Base-by-base conservation (phyloP, 495 filamentous ascomycete species). In the Tetracladium setigerum region DNA sequence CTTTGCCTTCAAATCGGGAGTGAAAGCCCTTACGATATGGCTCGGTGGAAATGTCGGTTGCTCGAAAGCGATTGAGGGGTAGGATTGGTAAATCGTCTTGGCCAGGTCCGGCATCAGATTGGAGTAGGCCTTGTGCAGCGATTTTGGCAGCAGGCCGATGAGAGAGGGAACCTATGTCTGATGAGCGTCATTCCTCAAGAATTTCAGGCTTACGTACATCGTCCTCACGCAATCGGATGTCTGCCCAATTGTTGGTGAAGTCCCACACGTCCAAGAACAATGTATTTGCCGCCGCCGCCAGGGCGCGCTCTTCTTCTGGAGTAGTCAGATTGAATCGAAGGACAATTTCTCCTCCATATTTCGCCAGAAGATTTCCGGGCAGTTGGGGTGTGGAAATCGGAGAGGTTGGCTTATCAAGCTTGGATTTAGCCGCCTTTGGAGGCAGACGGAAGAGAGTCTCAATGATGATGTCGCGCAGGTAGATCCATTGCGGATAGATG, bases 221-320 rank as follows among this genome's bases (percentile, higher is more conserved):
- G 54, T 84, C 82, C 60, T 87, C 77, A 30, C 83, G 69, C 22
- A 97, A 61, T 30, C 89, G 73, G 27, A 97, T 83, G 64, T 98
- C 92, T n/a, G 90, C 87, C 70, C 81, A 91, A 35, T 87, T 72
- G 6, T 82, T 70, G 3, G 82, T 87, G 42, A 86, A 88, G 14
- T 83, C 82, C 92, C 92, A 98, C 3, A 95, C 79, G 62, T 98
- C 92, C 7, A 97, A 65, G 51, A 89, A 79, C 27, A 96, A 74
- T 33, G 82, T 78, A 38, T 85, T 75, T 8, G 83, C 69, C 13
- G 88, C 92, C 47, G 83, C 73, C 10, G 82, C 77, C 47, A 98
- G 68, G 2, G 83, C 82, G 37, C 68, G 67, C 43, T 86, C 85
- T 54, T 98, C 86, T 19, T 81, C 73, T 10, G 70, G 57, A 38